phyloP scores from a whole-genome alignment of 495 filamentous ascomycete species.

The Apodospora peruviana region DNA sequence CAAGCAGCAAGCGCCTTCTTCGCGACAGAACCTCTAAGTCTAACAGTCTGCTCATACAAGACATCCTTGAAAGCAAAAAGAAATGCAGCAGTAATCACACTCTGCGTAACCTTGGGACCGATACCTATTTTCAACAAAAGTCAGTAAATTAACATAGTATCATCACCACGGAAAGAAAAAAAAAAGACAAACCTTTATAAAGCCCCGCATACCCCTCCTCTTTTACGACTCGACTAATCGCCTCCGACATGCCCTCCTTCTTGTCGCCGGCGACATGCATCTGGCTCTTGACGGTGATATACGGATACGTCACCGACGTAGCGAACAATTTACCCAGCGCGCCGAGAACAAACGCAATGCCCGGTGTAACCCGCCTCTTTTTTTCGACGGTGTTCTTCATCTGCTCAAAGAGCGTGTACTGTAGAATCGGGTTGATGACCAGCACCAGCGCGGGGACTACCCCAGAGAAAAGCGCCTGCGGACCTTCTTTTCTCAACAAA shows the following conservation, averaged over 20 bases:
- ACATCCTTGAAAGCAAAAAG: constrained; percentile 98
- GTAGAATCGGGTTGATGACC: constrained; percentile 95
- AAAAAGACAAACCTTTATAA: constrained; percentile 70
- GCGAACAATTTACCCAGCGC: constrained; percentile 92
- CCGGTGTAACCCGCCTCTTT: constrained; percentile 61
- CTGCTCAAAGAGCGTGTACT: constrained; percentile 98
- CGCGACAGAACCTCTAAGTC: constrained; percentile 35
- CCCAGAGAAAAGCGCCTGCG: constrained; percentile 78
- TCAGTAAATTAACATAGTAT: constrained; percentile 10
- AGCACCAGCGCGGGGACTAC: constrained; percentile 89
- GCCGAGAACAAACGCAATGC: constrained; percentile 83
- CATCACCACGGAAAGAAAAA: neutral
- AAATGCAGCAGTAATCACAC: constrained; percentile 92
- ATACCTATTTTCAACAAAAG: constrained; percentile 54
- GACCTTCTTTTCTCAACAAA: constrained; percentile 74
- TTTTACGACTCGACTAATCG: constrained; percentile 68
- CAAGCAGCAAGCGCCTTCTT: constrained; percentile 36
- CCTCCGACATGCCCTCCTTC: constrained; percentile 66
- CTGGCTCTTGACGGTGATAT: constrained; percentile 94
- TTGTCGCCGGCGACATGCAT: constrained; percentile 78
- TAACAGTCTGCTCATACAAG: constrained; percentile 50
- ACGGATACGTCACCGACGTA: constrained; percentile 92
- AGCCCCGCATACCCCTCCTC: constrained; percentile 87
- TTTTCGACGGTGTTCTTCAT: constrained; percentile 63
- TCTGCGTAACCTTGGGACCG: constrained; percentile 91